Evolutionary conservation across 2,329 filamentous ascomycete species (phyloP).

Genomic region (Aurifilum marmelostoma): DNA sequence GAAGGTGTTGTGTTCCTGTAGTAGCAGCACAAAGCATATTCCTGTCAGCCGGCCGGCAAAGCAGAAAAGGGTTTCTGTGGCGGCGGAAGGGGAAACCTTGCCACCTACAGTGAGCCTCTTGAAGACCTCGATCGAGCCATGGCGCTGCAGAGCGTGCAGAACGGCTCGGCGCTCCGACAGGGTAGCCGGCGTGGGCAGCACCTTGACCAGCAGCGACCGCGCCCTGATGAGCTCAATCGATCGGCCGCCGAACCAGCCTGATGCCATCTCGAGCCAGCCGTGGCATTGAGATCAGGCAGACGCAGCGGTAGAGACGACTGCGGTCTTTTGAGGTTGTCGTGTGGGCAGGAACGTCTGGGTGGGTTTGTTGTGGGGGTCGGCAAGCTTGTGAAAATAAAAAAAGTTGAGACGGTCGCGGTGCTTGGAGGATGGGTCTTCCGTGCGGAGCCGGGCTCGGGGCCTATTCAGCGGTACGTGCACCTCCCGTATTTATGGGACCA

Average conservation of each 20-base stretch:
- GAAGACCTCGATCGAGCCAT: slow-evolving; percentile 57
- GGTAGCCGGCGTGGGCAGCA: slow-evolving; percentile 53
- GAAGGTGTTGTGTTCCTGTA: slow-evolving; percentile 53
- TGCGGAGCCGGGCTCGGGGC: neutral
- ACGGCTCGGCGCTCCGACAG: slow-evolving; percentile 60
- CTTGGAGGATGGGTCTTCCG: neutral
- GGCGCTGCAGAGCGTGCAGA: slow-evolving; percentile 53
- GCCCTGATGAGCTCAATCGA: slow-evolving; percentile 27
- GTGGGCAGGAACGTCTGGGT: neutral
- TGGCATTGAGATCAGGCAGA: slow-evolving; percentile 6
- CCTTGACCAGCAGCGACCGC: slow-evolving; percentile 50
- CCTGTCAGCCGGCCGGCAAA: neutral
- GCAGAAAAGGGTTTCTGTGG: too few species aligned
- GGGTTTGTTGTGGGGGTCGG: neutral
- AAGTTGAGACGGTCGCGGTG: neutral
- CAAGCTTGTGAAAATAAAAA: neutral
- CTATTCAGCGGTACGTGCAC: neutral
- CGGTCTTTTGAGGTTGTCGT: neutral
- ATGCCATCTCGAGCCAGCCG: slow-evolving; percentile 14
- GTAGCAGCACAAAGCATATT: neutral
- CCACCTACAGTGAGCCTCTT: slow-evolving; percentile 47
- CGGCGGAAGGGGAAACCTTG: neutral
- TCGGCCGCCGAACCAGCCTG: slow-evolving; percentile 23
- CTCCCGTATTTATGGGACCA: neutral
- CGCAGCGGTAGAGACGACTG: neutral